Conservation (phyloP, 352 stramenopile genomes). For the Phytophthora agathidicida region DNA sequence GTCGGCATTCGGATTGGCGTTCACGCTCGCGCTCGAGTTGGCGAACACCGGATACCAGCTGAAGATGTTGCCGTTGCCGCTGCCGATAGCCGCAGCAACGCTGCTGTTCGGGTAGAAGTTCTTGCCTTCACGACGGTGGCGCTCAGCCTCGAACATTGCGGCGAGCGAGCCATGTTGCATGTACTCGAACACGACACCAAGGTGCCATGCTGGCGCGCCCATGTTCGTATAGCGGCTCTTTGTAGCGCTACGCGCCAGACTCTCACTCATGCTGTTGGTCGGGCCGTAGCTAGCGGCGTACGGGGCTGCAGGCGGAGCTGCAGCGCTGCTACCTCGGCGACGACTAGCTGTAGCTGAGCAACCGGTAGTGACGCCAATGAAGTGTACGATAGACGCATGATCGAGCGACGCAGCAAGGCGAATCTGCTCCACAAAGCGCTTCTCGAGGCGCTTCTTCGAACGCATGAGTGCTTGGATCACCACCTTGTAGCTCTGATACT, state of each 20-base stretch:
- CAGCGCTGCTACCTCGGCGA: conserved; percentile 30
- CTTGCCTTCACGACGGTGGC: conserved; percentile 63
- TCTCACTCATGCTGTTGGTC: conserved; percentile 30
- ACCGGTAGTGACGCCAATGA: conserved; percentile 77
- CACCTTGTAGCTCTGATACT: conserved; percentile 78
- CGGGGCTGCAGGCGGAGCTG: background rate
- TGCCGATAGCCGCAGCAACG: conserved; percentile 40
- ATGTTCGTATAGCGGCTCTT: conserved; percentile 38
- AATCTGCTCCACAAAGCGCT: conserved; percentile 71
- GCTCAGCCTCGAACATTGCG: conserved; percentile 62
- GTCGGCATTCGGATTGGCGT: conserved; percentile 52
- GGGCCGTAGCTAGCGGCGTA: conserved; percentile 23
- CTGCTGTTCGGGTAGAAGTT: conserved; percentile 44
- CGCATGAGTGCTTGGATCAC: conserved; percentile 66
- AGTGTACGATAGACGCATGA: conserved; percentile 77
- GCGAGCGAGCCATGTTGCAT: conserved; percentile 73
- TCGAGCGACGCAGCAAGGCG: conserved; percentile 64
- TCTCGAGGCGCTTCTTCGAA: conserved; percentile 57
- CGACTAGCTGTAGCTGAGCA: conserved; percentile 42
- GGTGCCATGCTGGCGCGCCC: conserved; percentile 54
- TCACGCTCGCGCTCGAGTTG: conserved; percentile 40
- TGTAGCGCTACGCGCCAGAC: conserved; percentile 8
- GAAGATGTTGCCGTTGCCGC: conserved; percentile 53
- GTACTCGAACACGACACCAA: conserved; percentile 79
- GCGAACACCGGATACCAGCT: conserved; percentile 55